phyloP scores from a whole-genome alignment of 768 basidiomycete species.

The Candolleomyces aberdarensis region DNA sequence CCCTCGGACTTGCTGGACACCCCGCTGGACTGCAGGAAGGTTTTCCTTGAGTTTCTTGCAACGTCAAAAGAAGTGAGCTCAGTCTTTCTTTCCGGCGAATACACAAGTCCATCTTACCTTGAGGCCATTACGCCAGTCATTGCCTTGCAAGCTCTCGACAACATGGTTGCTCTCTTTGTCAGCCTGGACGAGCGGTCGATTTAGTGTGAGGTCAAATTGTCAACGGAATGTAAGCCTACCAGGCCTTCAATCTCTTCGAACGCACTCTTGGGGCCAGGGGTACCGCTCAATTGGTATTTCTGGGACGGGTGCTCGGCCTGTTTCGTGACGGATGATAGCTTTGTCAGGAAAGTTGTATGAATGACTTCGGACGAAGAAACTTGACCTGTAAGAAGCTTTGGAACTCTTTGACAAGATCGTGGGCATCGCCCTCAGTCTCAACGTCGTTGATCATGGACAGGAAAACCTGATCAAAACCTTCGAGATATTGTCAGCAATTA shows the following conservation, averaged over 20 bases:
- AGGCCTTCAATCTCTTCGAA: background rate
- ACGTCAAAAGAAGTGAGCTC: background rate
- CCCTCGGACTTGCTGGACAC: background rate
- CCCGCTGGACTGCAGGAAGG: background rate
- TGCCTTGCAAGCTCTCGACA: background rate
- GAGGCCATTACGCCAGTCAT: background rate
- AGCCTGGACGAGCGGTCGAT: background rate
- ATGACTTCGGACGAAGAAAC: background rate
- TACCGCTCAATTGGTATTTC: background rate
- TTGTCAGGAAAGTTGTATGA: background rate
- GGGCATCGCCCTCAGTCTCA: background rate
- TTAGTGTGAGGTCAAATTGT: background rate
- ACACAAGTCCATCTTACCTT: background rate
- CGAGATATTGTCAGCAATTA: background rate
- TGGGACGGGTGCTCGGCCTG: background rate
- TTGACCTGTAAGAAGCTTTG: background rate
- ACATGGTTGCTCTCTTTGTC: background rate
- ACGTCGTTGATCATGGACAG: background rate
- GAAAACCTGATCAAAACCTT: background rate
- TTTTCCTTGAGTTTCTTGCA: background rate
- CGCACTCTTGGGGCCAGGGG: background rate
- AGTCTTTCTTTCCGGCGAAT: background rate
- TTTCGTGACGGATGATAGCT: background rate
- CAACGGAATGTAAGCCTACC: background rate
- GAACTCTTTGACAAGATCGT: background rate